phyloP scores from a whole-genome alignment of 495 filamentous ascomycete genomes.

The Baudoinia panamericana region DNA sequence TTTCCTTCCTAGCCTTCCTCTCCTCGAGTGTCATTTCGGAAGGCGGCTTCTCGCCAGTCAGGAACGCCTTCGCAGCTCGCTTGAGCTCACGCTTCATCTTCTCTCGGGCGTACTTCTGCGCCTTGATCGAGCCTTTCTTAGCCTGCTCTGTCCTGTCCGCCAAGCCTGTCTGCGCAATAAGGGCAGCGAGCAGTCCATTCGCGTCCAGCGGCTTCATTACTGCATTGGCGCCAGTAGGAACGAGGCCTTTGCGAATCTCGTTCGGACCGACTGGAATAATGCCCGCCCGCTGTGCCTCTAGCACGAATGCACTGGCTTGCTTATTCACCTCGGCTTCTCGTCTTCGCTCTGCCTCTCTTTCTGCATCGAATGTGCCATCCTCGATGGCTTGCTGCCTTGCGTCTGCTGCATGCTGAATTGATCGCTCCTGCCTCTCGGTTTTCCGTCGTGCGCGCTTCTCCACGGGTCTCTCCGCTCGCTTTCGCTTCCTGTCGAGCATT shows the following conservation, averaged over 20 bases:
- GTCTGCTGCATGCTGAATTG: background rate
- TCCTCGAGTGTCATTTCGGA: conserved; percentile 6
- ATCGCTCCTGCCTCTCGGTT: conserved; percentile 3
- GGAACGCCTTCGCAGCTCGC: conserved; percentile 10
- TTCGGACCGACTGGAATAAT: background rate
- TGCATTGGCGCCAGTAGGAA: conserved; percentile 3
- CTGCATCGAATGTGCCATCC: too few relatives aligned
- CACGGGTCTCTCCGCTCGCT: background rate
- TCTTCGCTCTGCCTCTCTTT: too few relatives aligned
- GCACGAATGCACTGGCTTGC: background rate
- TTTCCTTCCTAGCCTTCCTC: conserved; percentile 5
- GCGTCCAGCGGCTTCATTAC: background rate
- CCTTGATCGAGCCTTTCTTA: conserved; percentile 3
- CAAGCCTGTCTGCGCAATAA: background rate
- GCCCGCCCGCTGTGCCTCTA: conserved; percentile 2
- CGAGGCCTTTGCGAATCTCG: conserved; percentile 4
- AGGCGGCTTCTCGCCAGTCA: background rate
- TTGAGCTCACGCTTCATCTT: conserved; percentile 12
- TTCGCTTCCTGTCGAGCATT: conserved; percentile 4
- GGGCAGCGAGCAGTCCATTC: background rate
- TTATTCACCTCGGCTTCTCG: conserved; percentile 1
- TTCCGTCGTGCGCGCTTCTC: background rate
- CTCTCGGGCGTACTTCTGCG: conserved; percentile 7
- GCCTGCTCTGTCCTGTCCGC: conserved; percentile 2
- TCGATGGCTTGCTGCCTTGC: background rate